Conservation (phyloP, 2,329 filamentous ascomycete species). For the Claviceps sorghi region DNA sequence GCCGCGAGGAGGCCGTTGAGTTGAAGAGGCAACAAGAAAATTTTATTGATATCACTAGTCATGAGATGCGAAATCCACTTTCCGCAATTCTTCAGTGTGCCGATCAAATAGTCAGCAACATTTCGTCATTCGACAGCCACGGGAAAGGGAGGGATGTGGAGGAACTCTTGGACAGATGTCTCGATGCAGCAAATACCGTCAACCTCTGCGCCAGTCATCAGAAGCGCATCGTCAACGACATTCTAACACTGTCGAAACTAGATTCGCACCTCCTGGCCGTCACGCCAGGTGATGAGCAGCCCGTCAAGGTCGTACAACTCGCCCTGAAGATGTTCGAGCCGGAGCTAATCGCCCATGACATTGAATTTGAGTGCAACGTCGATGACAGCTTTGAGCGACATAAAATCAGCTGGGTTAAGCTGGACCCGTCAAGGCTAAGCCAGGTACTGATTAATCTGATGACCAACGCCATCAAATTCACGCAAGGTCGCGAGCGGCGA, state of each 20-base stretch:
- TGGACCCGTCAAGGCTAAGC: slow-evolving; percentile 60
- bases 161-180: slow-evolving; percentile 36
- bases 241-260: slow-evolving; percentile 52
- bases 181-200: slow-evolving; percentile 72
- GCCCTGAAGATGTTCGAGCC: slow-evolving; percentile 69
- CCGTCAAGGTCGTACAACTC: slow-evolving; percentile 50
- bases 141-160: slow-evolving; percentile 29
- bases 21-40: slow-evolving; percentile 60
- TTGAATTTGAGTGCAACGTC: slow-evolving; percentile 54
- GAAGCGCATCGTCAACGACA: slow-evolving; percentile 56
- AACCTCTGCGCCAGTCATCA: slow-evolving; percentile 67
- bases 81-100: slow-evolving; percentile 63
- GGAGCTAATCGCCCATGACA: slow-evolving; percentile 57
- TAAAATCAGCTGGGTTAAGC: slow-evolving; percentile 53
- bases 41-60: slow-evolving; percentile 60
- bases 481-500: slow-evolving; percentile 42
- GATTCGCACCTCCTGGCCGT: slow-evolving; percentile 58
- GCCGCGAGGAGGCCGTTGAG: slow-evolving; percentile 68
- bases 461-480: slow-evolving; percentile 52
- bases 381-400: slow-evolving; percentile 52
- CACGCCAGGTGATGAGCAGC: slow-evolving; percentile 55
- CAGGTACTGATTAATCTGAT: slow-evolving; percentile 68
- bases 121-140: slow-evolving; percentile 27
- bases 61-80: slow-evolving; percentile 65
- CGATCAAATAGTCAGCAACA: slow-evolving; percentile 49